Percentiles rank a stretch among this genome's conserved stretches.
Evolutionary conservation across 176 grass and related monocot species (phyloP).

Genomic region (Alopecurus myosuroides): DNA sequence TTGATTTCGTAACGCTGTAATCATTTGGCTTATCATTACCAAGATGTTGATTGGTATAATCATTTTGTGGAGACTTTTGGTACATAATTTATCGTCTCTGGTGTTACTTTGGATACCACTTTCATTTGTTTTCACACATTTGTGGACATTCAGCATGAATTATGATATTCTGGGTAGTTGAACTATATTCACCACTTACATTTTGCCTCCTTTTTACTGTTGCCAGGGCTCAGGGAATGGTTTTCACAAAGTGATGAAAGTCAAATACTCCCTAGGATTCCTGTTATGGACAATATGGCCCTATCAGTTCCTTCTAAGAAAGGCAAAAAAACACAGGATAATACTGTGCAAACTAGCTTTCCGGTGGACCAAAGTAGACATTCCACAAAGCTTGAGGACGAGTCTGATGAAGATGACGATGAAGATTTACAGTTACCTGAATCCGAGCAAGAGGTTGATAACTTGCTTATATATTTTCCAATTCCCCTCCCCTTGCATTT

Average conservation of each 20-base stretch:
- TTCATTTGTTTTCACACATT: neutral
- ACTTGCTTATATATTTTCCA: slow-evolving; percentile 9
- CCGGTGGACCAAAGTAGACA: slow-evolving; percentile 47
- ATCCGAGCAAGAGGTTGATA: slow-evolving; percentile 55
- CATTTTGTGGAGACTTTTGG: neutral
- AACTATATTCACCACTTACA: neutral
- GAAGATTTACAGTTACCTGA: slow-evolving; percentile 65
- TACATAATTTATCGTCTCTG: neutral
- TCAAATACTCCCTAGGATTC: slow-evolving; percentile 63
- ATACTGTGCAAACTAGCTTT: slow-evolving; percentile 20
- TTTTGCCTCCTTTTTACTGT: neutral
- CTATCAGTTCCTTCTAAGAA: slow-evolving; percentile 60
- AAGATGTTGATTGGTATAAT: neutral
- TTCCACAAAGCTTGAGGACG: slow-evolving; percentile 61
- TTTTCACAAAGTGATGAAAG: slow-evolving; percentile 93
- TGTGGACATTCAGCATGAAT: neutral
- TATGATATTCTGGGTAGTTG: neutral
- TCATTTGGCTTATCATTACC: neutral
- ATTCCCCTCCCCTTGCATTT: neutral
- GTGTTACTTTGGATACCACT: neutral
- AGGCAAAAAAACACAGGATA: slow-evolving; percentile 56
- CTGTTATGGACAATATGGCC: slow-evolving; percentile 73
- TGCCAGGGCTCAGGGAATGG: slow-evolving; percentile 85
- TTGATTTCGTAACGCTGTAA: neutral
- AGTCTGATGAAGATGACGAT: slow-evolving; percentile 94